Percentiles rank a stretch among this genome's conserved stretches.
phyloP scores from a whole-genome alignment of 1,284 basidiomycete genomes.

The Rhodotorula sp. region DNA sequence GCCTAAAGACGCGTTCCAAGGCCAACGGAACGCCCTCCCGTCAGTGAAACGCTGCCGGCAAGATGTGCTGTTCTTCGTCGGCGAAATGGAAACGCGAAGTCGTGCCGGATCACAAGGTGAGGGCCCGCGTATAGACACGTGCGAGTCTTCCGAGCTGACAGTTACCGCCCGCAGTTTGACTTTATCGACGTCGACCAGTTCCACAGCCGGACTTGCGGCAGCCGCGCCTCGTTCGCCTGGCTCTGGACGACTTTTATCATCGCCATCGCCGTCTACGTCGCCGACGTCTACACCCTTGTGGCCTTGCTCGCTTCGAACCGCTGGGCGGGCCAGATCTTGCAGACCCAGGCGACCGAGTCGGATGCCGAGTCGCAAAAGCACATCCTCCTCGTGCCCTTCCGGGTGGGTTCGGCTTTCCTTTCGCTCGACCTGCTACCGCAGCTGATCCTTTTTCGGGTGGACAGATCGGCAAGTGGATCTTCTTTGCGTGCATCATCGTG shows the following conservation, averaged over 20 bases:
- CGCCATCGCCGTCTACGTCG: constrained; percentile 80
- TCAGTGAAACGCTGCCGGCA: not conserved
- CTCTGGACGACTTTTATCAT: constrained; percentile 89
- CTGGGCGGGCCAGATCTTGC: constrained; percentile 87
- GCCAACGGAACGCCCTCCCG: no score
- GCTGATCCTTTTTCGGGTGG: not conserved
- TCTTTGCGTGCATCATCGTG: constrained; percentile 96
- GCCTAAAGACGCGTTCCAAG: not conserved
- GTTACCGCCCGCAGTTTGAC: constrained; percentile 70
- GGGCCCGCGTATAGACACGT: constrained; percentile 21
- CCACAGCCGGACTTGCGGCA: constrained; percentile 77
- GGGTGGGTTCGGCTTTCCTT: no score
- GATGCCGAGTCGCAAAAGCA: constrained; percentile 52
- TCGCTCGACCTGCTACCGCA: no score
- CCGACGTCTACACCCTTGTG: constrained; percentile 95
- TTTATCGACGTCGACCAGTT: constrained; percentile 93
- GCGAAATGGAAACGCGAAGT: constrained; percentile 84
- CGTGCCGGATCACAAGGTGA: constrained; percentile 94
- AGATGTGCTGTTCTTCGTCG: constrained; percentile 64
- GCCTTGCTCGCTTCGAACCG: constrained; percentile 90
- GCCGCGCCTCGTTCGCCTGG: constrained; percentile 76
- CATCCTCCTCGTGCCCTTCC: constrained; percentile 82
- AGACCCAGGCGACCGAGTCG: constrained; percentile 58
- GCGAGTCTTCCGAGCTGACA: not conserved
- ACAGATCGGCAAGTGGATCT: constrained; percentile 85